Conservation (phyloP, 2,329 filamentous ascomycete species). For the Penicillium sp. region DNA sequence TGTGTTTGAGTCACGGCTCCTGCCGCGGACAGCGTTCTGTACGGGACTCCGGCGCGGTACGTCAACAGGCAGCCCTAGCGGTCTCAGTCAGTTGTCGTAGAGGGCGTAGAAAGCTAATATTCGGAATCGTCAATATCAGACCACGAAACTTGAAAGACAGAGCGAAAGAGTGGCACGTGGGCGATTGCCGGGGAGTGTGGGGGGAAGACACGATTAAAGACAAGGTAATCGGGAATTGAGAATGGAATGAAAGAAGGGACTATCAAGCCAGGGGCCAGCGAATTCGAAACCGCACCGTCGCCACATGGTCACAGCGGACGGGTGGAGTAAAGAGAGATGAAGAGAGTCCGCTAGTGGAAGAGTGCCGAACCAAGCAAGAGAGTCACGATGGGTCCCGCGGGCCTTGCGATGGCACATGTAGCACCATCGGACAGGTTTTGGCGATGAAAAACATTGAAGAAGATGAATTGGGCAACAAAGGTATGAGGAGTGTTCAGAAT, state of each 20-base stretch:
- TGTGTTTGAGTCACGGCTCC: conserved; percentile 9
- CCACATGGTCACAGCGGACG: conserved; percentile 20
- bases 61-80: conserved; percentile 1
- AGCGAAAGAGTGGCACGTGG: conserved; percentile 29
- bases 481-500: conserved; percentile 20
- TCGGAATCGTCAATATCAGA: conserved; percentile 48
- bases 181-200: conserved; percentile 25
- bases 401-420: conserved; percentile 28
- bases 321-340: conserved; percentile 30
- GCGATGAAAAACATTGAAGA: conserved; percentile 11
- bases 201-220: conserved; percentile 30
- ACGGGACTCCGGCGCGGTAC: conserved; percentile 8
- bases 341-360: conserved; percentile 24
- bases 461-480: conserved; percentile 27
- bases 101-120: conserved; percentile 41
- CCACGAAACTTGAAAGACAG: conserved; percentile 30
- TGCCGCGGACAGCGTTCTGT: conserved; percentile 6
- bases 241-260: conserved; percentile 31
- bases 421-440: conserved; percentile 24
- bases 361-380: conserved; percentile 20
- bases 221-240: conserved; percentile 28
- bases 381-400: conserved; percentile 26
- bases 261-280: conserved; percentile 26
- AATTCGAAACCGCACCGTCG: conserved; percentile 21
- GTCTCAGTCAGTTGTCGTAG: conserved; percentile 13